phyloP scores from a whole-genome alignment of 2,329 filamentous ascomycete species.

The Septoria linicola region DNA sequence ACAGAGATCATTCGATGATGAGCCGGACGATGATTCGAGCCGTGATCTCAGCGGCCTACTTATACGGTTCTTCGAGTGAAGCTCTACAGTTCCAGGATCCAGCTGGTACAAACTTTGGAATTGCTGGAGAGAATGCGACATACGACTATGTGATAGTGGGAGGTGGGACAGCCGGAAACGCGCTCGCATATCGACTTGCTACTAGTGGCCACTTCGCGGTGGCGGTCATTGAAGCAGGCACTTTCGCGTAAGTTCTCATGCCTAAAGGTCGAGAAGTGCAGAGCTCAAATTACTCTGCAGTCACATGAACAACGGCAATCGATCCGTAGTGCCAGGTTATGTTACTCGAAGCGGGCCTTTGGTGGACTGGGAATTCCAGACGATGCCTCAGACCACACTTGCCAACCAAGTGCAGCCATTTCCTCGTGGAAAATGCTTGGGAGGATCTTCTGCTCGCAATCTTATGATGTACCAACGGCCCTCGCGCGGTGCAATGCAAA shows the following conservation, averaged over 20 bases:
- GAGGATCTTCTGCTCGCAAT: constrained; percentile 28
- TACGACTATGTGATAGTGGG: constrained; percentile 18
- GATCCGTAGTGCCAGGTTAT: constrained; percentile 1
- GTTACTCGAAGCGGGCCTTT: constrained; percentile 11
- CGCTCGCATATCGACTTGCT: constrained; percentile 9
- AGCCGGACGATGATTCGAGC: too few species aligned
- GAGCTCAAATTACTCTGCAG: background rate
- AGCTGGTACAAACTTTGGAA: too few species aligned
- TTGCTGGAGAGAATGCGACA: constrained; percentile 8
- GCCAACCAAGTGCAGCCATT: constrained; percentile 25
- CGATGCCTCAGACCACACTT: constrained; percentile 28
- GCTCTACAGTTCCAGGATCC: too few species aligned
- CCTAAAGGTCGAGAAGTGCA: background rate
- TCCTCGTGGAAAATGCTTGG: constrained; percentile 34
- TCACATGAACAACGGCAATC: background rate
- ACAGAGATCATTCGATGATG: too few species aligned
- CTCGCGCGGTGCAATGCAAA: constrained; percentile 14
- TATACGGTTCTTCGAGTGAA: too few species aligned
- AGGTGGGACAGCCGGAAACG: constrained; percentile 9
- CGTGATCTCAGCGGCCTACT: too few species aligned
- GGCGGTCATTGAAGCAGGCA: constrained; percentile 29
- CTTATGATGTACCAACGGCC: constrained; percentile 25
- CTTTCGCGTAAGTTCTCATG: background rate
- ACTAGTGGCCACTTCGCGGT: constrained; percentile 12
- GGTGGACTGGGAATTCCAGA: constrained; percentile 27